Evolutionary conservation across 164 flowering plant genomes (phyloP), one percentile per base, ranked within the genome.

Genomic region (Vitis riparia): DNA sequence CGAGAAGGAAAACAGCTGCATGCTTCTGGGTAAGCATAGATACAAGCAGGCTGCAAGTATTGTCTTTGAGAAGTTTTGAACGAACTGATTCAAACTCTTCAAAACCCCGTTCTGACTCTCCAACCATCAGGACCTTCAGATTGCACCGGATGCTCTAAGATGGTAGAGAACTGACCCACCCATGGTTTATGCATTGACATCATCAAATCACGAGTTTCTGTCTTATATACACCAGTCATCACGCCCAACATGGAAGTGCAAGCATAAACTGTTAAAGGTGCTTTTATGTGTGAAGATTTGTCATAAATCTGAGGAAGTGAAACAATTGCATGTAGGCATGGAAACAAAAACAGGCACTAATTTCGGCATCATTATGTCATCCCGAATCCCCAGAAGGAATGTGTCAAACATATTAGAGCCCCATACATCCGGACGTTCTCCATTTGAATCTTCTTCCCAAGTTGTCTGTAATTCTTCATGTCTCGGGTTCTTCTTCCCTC

Each of bases 121-220:
- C 98, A 96, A 70, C 91, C 97, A 84, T 92, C 94, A 73, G 98
- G 90, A 84, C 91, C 97, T 75, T 87, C 91, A 63, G 88, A 71
- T 65, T 76, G 85, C 61, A 96, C 89, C 3, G 97, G 90, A 68
- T 83, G 79, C 63, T 78, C 81, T 67, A 96, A 79, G 68, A 92
- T 85, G 14, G 51, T 62, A 23, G 91, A 77, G 69, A 93, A 92
- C 69, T 85, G 90, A 17, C 81, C 86, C 82, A 93, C 81, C 98
- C 95, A 93, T 67, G 88, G 80, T 73, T 86, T 87, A 64, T 92
- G 73, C 90, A 90, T 81, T 17, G 91, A 88, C 8, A 59, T 57
- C 80, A 93, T 73, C 58, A 95, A 66, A 53, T 76, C 79, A 70
- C 70, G 78, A 5, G 89, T 88, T 84, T 95, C 98, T 76, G 82